Conservation (phyloP, 2,329 filamentous ascomycete species). For the Cercospora sp. region DNA sequence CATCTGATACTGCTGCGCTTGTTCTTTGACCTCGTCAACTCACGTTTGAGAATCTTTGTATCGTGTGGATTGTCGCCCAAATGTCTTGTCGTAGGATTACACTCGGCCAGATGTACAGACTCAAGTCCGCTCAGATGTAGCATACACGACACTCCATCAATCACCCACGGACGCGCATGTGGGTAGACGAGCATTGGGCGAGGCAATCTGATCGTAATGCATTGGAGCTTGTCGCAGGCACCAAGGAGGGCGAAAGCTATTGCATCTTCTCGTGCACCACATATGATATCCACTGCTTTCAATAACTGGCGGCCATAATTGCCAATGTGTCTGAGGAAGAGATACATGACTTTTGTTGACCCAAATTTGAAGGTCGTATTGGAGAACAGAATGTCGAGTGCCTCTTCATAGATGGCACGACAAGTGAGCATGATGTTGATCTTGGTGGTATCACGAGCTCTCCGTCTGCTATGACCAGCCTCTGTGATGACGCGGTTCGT, state of each 20-base stretch:
- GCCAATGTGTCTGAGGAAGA: constrained; percentile 40
- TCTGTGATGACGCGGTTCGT: constrained; percentile 33
- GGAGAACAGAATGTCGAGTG: constrained; percentile 48
- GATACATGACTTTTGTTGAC: constrained; percentile 47
- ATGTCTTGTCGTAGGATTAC: constrained; percentile 13
- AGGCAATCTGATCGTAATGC: constrained; percentile 29
- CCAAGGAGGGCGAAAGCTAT: constrained; percentile 36
- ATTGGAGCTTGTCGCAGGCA: constrained; percentile 29
- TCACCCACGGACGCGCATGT: constrained; percentile 29
- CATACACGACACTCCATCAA: constrained; percentile 33
- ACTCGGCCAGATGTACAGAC: constrained; percentile 27
- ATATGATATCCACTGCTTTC: constrained; percentile 30
- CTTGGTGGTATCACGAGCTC: constrained; percentile 43
- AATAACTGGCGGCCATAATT: constrained; percentile 30
- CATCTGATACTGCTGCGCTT: constrained; percentile 28
- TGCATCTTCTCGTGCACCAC: constrained; percentile 34
- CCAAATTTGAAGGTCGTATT: constrained; percentile 50
- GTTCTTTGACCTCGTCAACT: constrained; percentile 29
- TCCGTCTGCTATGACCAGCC: constrained; percentile 25
- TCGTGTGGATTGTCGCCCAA: constrained; percentile 29
- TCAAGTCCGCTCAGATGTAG: constrained; percentile 33
- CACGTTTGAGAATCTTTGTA: constrained; percentile 26
- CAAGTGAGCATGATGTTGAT: constrained; percentile 46
- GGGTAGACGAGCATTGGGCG: constrained; percentile 27
- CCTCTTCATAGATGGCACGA: constrained; percentile 46